phyloP scores from a whole-genome alignment of 1,284 basidiomycete species.

The Boletus mariae region DNA sequence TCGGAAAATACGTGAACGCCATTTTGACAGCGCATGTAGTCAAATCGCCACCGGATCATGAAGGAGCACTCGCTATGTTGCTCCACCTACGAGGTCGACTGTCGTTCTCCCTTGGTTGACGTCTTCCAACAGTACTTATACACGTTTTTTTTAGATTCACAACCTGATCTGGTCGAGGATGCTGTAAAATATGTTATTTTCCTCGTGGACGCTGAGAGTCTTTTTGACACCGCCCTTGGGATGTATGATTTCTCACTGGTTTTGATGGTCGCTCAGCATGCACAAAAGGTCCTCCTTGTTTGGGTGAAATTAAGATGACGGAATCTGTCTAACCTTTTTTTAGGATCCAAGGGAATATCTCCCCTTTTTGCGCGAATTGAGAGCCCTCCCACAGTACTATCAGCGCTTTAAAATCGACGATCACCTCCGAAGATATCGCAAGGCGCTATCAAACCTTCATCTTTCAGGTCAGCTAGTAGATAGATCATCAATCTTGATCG shows the following conservation, averaged over 20 bases:
- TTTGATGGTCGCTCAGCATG: conserved; percentile 94
- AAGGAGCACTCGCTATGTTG: conserved; percentile 78
- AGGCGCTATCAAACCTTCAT: conserved; percentile 75
- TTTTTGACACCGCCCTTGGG: conserved; percentile 93
- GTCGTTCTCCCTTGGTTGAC: neutral
- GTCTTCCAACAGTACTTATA: neutral
- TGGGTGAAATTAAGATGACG: neutral
- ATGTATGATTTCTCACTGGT: conserved; percentile 99
- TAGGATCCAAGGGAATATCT: conserved; percentile 98
- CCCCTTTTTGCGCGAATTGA: conserved; percentile 90
- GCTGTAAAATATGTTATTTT: conserved; percentile 99
- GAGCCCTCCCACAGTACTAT: conserved; percentile 76
- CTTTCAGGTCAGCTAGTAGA: conserved; percentile 55
- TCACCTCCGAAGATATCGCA: conserved; percentile 74
- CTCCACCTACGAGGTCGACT: conserved; percentile 69
- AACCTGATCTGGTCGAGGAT: conserved; percentile 83
- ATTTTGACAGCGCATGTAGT: conserved; percentile 92
- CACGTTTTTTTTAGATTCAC: conserved; percentile 46
- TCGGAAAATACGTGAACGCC: conserved; percentile 83
- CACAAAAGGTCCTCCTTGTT: conserved; percentile 71
- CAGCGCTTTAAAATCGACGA: conserved; percentile 94
- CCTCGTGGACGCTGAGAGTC: conserved; percentile 87
- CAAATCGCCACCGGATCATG: conserved; percentile 89
- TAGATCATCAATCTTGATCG: neutral
- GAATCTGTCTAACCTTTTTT: conserved; percentile 3